Evolutionary conservation across 2,329 filamentous ascomycete genomes (phyloP), one percentile per base, ranked within the genome.

Genomic region (Fusarium camptoceras): DNA sequence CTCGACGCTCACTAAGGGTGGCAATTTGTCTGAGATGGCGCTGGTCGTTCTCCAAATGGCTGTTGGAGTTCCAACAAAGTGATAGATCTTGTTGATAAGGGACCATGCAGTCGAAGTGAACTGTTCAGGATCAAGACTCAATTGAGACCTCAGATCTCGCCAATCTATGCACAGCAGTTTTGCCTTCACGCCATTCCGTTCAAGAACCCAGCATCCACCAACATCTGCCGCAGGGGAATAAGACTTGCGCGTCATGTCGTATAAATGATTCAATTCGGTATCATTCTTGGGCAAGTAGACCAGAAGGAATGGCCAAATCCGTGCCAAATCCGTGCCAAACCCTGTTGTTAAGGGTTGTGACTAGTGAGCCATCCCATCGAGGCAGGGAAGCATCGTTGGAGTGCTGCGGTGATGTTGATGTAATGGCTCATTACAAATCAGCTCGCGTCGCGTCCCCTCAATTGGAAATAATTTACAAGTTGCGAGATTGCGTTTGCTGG

Each of bases 381-480:
- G n/a, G 41, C 22, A 39, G 10, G 8, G 22, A 43, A 61, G 44
- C 8, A 54, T 30, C 34, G 22, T 51, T 25, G 48, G 20, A 41
- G 25, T 42, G 18, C 44, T 27, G 44, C 24, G 31, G 43, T 44
- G 49, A 58, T 61, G 47, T 49, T 61, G 59, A 71, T 60, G 64
- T 58, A 67, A 71, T 57, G 51, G 14, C 34, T 16, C 18, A 66
- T 71, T 69, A 62, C 64, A 69, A 69, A 69, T 69, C 55, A 71
- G n/a, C 27, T 12, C 53, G 34, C 16, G 8, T 41, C 39, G 30
- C 12, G 8, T 47, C 22, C 14, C 30, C 37, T 54, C 47, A 37
- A 42, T 20, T 47, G 27, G 55, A 51, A 44, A 55, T 49, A 68
- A 41, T 51, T 71, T 30, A n/a, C 41, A 47, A 25, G 28, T 46